Evolutionary conservation across 202 grass and related monocot species (phyloP), one percentile per base, ranked within the genome.

Genomic region (Sporobolus alterniflorus): DNA sequence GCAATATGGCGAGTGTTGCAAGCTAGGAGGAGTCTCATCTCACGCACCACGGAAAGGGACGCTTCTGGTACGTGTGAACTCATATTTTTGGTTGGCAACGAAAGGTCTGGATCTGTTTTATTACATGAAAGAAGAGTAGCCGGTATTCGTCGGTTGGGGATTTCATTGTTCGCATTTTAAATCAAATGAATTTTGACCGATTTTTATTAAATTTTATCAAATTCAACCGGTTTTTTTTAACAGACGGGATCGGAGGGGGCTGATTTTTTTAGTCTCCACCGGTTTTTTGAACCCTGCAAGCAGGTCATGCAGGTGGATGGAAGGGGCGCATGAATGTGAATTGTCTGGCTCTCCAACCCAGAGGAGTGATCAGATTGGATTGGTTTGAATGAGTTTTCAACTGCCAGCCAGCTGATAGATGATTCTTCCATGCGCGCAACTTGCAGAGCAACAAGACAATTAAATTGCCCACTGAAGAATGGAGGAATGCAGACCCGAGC

Each of bases 11-110:
- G n/a, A n/a, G n/a, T n/a, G n/a, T n/a, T n/a, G n/a, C n/a, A n/a
- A n/a, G n/a, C n/a, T n/a, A n/a, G n/a, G n/a, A n/a, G n/a, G n/a
- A n/a, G n/a, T n/a, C 51, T 50, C 74, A 59, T 71, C 66, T 42
- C 43, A 33, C 34, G 31, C 59, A n/a, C 67, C 10, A 29, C 32
- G 44, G 14, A 42, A 82, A 82, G 62, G 21, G 32, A 69, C 28
- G 22, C 72, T 75, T 75, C 73, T 17, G 33, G 73, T 59, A 59
- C 2, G 71, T 56, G 31, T 25, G 33, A 75, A 60, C n/a, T 57
- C 32, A 26, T n/a, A n/a, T n/a, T n/a, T n/a, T n/a, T n/a, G n/a
- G n/a, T n/a, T n/a, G n/a, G n/a, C n/a, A n/a, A n/a, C n/a, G n/a
- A n/a, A n/a, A n/a, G n/a, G n/a, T 33, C 25, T 64, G 44, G 42